Base-by-base conservation (phyloP, 2,329 filamentous ascomycete genomes). In the Samsoniella hepiali region DNA sequence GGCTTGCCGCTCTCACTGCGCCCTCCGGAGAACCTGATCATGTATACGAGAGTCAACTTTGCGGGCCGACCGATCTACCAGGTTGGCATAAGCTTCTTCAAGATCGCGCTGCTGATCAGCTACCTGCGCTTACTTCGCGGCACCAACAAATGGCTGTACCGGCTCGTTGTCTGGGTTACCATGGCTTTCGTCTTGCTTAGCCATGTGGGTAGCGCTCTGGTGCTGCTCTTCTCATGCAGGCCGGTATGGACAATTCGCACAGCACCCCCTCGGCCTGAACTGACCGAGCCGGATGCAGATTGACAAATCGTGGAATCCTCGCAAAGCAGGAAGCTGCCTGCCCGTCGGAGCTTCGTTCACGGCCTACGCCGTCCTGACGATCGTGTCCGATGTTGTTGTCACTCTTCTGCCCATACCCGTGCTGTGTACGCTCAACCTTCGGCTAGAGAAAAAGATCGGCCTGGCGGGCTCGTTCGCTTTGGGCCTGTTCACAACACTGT, bases 351-450 rank as follows among this genome's bases (percentile, higher is more conserved):
- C 79, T 0, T 81, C 79, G 0, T 84, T 84, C 65, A 84, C 82
- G 2, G 80, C 75, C 1, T 81, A 84, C 57, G 81, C 81, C 3
- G 76, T 78, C 3, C 76, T 84, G 53, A 83, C 81, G 2, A 84
- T 84, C 51, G 69, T 81, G 7, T 81, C 79, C 9, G 82, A 84
- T 62, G 66, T 84, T 34, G 9, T 34, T 34, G 9, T 34, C 32
- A 34, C 32, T 34, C 32, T 34, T 34, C 32, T 34, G 9, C 32
- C 32, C 9, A 34, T 34, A 5, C 32, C 32, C 9, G 32, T 34
- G 32, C 32, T 34, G 9, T 34, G 9, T 34, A 34, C 9, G 32
- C 32, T 34, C 9, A 34, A 34, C 9, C 32, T 34, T 34, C 32
- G 32, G 32, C 32, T 34, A 9, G 32, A 34, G 32, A 34, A 34